Percentiles rank a stretch among this genome's conserved stretches.
phyloP scores from a whole-genome alignment of 352 stramenopile species.

The Elongisporangium anandrum region DNA sequence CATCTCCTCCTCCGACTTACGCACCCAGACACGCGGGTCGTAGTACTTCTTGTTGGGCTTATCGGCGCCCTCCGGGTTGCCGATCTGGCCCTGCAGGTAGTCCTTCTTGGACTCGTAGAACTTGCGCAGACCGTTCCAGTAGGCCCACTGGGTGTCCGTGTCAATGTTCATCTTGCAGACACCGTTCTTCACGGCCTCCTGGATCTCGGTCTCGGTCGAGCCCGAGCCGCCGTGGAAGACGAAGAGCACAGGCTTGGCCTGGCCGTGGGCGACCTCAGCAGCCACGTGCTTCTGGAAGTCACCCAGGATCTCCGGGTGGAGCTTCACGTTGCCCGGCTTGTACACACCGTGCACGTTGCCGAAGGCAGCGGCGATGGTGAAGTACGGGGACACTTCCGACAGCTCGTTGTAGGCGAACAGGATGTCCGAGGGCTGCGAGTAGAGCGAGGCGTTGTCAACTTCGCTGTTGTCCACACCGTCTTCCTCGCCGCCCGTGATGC shows the following conservation, averaged over 20 bases:
- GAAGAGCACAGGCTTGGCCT: slow-evolving; percentile 97
- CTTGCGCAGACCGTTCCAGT: slow-evolving; percentile 98
- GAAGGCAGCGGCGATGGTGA: slow-evolving; percentile 96
- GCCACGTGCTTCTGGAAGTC: slow-evolving; percentile 92
- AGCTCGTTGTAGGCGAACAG: slow-evolving; percentile 95
- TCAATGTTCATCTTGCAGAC: slow-evolving; percentile 99
- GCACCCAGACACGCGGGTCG: slow-evolving; percentile 96
- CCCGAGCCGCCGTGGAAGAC: slow-evolving; percentile 99
- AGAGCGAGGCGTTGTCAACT: slow-evolving; percentile 93
- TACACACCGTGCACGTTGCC: slow-evolving; percentile 98
- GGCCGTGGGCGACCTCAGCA: slow-evolving; percentile 57
- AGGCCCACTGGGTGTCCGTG: slow-evolving; percentile 99
- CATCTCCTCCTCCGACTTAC: slow-evolving; percentile 96
- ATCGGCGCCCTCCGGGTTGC: slow-evolving; percentile 95
- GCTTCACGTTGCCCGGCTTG: slow-evolving; percentile 98
- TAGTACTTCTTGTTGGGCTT: slow-evolving; percentile 99
- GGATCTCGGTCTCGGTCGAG: slow-evolving; percentile 95
- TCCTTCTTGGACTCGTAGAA: slow-evolving; percentile 97
- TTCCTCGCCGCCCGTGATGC: slow-evolving; percentile 97
- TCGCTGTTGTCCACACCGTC: slow-evolving; percentile 98
- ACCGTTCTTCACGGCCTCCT: slow-evolving; percentile 94
- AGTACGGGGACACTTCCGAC: slow-evolving; percentile 87
- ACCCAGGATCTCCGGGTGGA: slow-evolving; percentile 96
- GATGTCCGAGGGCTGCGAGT: slow-evolving; percentile 92
- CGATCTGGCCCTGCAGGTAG: slow-evolving; percentile 97